These are phyloP conservation scores for Torulaspora delbrueckii DNA, from an alignment of 805 yeast genomes.

Conservation along the genomic window DNA sequence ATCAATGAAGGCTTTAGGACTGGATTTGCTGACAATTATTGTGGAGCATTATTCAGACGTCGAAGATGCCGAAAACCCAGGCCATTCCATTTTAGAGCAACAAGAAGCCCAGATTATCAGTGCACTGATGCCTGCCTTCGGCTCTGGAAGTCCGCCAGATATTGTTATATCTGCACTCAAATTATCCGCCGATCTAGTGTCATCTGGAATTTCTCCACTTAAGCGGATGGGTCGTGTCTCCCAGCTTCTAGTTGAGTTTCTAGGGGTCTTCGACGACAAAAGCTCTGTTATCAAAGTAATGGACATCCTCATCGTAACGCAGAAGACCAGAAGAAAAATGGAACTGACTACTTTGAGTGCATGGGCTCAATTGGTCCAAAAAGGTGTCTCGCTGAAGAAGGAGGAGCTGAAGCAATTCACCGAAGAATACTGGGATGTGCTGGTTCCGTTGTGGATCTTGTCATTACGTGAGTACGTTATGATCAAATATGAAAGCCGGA, in stretches of 20 bases:
- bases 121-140: conserved; percentile 84
- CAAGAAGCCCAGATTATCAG: conserved; percentile 93
- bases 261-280: conserved; percentile 47
- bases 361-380: conserved; percentile 60
- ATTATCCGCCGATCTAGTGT: conserved; percentile 71
- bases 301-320: conserved; percentile 46
- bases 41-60: conserved; percentile 55
- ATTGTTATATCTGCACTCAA: conserved; percentile 73
- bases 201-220: conserved; percentile 51
- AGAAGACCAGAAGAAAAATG: conserved; percentile 46
- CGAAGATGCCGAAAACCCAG: conserved; percentile 68
- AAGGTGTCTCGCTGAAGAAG: conserved; percentile 26
- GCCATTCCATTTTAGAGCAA: conserved; percentile 71
- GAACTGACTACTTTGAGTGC: conserved; percentile 60
- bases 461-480: conserved; percentile 70
- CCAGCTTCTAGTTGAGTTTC: conserved; percentile 57
- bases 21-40: conserved; percentile 59
- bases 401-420: conserved; percentile 47
- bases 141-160: conserved; percentile 62
- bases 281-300: conserved; percentile 46
- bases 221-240: conserved; percentile 51
- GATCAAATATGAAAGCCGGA: conserved; percentile 48
- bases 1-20: conserved; percentile 57
- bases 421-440: conserved; percentile 49
- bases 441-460: conserved; percentile 77